A percentile compares a stretch with the other conserved stretches of the same genome.
phyloP scores from a whole-genome alignment of 306 rosid species.

The Fragaria iinumae region DNA sequence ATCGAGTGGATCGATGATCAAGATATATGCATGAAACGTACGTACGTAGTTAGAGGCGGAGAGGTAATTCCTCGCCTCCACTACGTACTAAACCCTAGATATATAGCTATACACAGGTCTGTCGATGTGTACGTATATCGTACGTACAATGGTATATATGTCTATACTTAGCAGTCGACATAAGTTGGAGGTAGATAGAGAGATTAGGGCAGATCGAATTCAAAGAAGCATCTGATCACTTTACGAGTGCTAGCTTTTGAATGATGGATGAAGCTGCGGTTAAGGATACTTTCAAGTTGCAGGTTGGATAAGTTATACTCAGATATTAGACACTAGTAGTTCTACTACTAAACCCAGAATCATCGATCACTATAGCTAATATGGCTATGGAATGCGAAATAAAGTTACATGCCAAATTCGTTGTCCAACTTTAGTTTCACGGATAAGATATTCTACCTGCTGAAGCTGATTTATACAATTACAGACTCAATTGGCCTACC shows the following conservation, averaged over 20 bases:
- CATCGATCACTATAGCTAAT: neutral
- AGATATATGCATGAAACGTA: neutral
- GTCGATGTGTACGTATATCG: neutral
- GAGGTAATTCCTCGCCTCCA: neutral
- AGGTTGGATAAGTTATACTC: conserved; percentile 22
- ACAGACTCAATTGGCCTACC: neutral
- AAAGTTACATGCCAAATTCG: neutral
- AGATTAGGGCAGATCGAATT: neutral
- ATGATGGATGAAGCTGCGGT: conserved; percentile 44
- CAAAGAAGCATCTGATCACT: neutral
- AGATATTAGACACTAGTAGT: neutral
- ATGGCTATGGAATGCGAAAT: neutral
- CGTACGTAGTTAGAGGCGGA: neutral
- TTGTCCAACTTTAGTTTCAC: neutral
- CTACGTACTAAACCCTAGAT: neutral
- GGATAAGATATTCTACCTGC: conserved; percentile 46
- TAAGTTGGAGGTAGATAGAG: neutral
- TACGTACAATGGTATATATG: too few species aligned
- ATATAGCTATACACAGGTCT: neutral
- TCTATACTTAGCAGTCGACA: neutral
- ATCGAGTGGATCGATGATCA: neutral
- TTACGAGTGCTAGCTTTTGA: conserved; percentile 14
- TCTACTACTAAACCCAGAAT: neutral
- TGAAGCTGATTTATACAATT: neutral
- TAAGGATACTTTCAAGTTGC: conserved; percentile 18